phyloP scores from a whole-genome alignment of 169 alveolate species.

The Cryptosporidium felis region DNA sequence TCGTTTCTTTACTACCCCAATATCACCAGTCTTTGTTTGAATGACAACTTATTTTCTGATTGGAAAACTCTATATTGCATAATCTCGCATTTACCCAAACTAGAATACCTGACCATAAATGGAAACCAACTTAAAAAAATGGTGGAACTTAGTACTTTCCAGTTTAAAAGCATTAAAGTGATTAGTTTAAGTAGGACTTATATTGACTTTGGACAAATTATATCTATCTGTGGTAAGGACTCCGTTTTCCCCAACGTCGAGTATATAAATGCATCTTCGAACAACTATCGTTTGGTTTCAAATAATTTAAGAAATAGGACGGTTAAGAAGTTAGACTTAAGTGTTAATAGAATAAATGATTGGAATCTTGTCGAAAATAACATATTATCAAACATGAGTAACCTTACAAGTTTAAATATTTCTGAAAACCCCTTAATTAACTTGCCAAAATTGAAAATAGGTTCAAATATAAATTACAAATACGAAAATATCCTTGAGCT shows the following conservation, averaged over 20 bases:
- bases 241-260: conserved; percentile 26
- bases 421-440: conserved; percentile 5
- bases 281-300: neutral
- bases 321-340: conserved; percentile 16
- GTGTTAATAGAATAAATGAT: neutral
- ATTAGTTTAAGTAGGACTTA: conserved; percentile 33
- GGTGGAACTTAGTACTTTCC: neutral
- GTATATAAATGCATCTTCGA: conserved; percentile 39
- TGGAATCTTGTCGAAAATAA: neutral
- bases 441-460: neutral
- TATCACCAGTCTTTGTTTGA: neutral
- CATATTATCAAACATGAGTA: neutral
- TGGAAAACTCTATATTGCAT: conserved; percentile 40
- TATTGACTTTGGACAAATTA: conserved; percentile 2
- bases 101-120: conserved; percentile 18
- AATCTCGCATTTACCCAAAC: conserved; percentile 37
- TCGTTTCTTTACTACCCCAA: neutral
- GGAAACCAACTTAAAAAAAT: conserved; percentile 10
- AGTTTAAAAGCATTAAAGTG: neutral
- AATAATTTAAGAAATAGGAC: neutral
- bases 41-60: conserved; percentile 8
- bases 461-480: neutral
- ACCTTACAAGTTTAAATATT: conserved; percentile 5
- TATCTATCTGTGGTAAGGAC: neutral
- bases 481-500: neutral